Base-by-base conservation (phyloP, 768 basidiomycete genomes). In the Termitomyces sp. region DNA sequence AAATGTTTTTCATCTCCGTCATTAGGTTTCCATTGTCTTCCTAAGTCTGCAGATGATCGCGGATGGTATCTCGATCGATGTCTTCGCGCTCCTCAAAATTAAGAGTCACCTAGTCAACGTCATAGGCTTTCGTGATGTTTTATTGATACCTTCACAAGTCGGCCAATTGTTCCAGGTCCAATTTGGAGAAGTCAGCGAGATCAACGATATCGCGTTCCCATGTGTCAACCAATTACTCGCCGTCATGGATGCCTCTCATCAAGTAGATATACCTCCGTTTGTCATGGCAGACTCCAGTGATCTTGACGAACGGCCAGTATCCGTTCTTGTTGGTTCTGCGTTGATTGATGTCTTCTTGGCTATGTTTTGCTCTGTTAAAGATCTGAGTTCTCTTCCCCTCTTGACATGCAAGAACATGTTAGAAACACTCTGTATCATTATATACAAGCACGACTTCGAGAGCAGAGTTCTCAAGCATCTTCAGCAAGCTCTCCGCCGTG, bases 401-500 rank as follows among this genome's bases (percentile, higher is more conserved):
- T 64, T 84, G 44, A 80, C 80, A 1, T 67, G 83, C 59, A 88
- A 90, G 65, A 79, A 76, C 53, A 65, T 89, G 43, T 71, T 91
- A 44, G 88, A 91, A 71, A 73, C 80, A 1, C 64, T 90, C 24
- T 78, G 87, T 56, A 81, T 89, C 43, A 75, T 86, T 59, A 78
- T 89, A 22, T 84, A 86, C 71, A 92, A 92, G 72, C 86, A 89
- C 59, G 85, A 92, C 65, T 82, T 92, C 57, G 84, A 84, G 46
- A 79, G 78, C 51, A 69, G 64, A 20, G 69, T 79, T 14, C 72
- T 91, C 54, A 75, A 70, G 50, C 82, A 83, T 63, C 76, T 89
- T 30, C 83, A 85, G 47, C 75, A 72, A 32, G 62, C 71, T 14
- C 71, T 90, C 2, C 79, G 83, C 37, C 76, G 71, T 50, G 84